These are phyloP conservation scores for Alopecurus myosuroides DNA, from an alignment of 176 grass and related monocot genomes.

Conservation along the genomic window DNA sequence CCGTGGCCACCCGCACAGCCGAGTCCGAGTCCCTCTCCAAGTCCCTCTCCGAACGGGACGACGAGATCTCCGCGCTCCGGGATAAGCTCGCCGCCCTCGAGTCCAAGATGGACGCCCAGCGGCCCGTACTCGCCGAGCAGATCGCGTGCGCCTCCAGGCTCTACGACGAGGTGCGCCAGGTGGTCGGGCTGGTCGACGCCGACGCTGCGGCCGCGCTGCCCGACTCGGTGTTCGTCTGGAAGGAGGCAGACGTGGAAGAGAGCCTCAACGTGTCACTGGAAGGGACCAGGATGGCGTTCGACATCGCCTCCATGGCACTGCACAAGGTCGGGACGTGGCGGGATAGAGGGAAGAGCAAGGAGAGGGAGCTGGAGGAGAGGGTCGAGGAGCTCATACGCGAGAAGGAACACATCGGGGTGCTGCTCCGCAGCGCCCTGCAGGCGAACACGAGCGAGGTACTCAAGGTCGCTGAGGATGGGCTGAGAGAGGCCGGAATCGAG, in stretches of 20 bases:
- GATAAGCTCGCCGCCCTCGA: constrained; percentile 33
- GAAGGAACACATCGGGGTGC: constrained; percentile 83
- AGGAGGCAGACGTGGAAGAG: constrained; percentile 65
- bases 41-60: constrained; percentile 48
- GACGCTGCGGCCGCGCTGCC: constrained; percentile 32
- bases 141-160: constrained; percentile 64
- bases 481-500: constrained; percentile 80
- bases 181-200: constrained; percentile 38
- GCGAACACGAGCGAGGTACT: constrained; percentile 70
- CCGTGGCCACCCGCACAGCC: constrained; percentile 24
- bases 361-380: constrained; percentile 40
- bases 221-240: constrained; percentile 73
- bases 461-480: constrained; percentile 80
- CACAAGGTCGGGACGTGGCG: constrained; percentile 56
- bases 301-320: constrained; percentile 43
- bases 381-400: constrained; percentile 53
- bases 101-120: constrained; percentile 62
- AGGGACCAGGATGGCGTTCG: constrained; percentile 51
- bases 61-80: constrained; percentile 41
- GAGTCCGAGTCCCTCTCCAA: constrained; percentile 53
- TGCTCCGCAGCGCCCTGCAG: constrained; percentile 68
- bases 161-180: constrained; percentile 57
- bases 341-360: constrained; percentile 40
- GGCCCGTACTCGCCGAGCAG: constrained; percentile 76
- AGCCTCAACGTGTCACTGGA: constrained; percentile 71